phyloP scores from a whole-genome alignment of 2,329 filamentous ascomycete genomes.

The Trichothecium sympodiale region DNA sequence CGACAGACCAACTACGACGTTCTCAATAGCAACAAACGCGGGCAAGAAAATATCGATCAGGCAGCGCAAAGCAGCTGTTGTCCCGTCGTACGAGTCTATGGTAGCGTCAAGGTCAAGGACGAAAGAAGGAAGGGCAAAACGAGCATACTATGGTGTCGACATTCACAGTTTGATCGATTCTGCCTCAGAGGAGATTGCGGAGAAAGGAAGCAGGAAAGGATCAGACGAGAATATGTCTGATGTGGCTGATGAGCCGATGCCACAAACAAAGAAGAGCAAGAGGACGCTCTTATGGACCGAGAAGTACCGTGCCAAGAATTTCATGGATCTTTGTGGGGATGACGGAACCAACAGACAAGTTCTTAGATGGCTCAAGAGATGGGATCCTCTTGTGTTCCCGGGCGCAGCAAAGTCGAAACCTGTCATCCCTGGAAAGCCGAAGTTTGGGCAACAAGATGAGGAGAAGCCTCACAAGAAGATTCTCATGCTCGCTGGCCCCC shows the following conservation, averaged over 20 bases:
- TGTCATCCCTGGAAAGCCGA: slow-evolving; percentile 25
- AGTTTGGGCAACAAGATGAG: slow-evolving; percentile 37
- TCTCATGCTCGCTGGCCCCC: slow-evolving; percentile 79
- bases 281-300: slow-evolving; percentile 78
- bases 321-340: slow-evolving; percentile 88
- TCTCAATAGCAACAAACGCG: slow-evolving; percentile 35
- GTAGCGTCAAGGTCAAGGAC: slow-evolving; percentile 57
- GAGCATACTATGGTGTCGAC: slow-evolving; percentile 83
- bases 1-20: background rate
- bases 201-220: slow-evolving; percentile 12
- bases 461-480: slow-evolving; percentile 80
- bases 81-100: slow-evolving; percentile 52
- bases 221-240: slow-evolving; percentile 19
- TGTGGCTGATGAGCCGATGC: slow-evolving; percentile 27
- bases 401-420: slow-evolving; percentile 52
- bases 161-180: slow-evolving; percentile 75
- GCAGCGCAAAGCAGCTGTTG: slow-evolving; percentile 34
- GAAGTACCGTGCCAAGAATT: slow-evolving; percentile 87
- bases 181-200: slow-evolving; percentile 48
- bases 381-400: slow-evolving; percentile 90
- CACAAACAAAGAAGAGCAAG: slow-evolving; percentile 25
- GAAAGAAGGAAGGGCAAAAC: slow-evolving; percentile 56
- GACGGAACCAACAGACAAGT: slow-evolving; percentile 88
- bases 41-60: slow-evolving; percentile 47
- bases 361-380: slow-evolving; percentile 84